phyloP scores from a whole-genome alignment of 2,329 filamentous ascomycete species.

The Pseudogymnoascus sp. region DNA sequence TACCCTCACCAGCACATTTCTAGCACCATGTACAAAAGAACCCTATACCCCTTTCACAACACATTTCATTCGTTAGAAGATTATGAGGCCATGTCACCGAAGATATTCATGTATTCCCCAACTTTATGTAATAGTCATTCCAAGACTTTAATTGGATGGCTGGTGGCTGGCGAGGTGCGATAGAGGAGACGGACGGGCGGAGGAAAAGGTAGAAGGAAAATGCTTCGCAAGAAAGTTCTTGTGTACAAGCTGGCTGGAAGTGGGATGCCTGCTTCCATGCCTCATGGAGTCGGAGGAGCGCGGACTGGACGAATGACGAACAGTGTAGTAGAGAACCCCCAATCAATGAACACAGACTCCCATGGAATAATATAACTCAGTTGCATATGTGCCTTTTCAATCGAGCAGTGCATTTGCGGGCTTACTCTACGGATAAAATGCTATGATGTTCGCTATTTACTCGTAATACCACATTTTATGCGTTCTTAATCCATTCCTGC shows the following conservation, averaged over 20 bases:
- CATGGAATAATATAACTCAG: slow-evolving; percentile 2
- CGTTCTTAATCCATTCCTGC: slow-evolving; percentile 34
- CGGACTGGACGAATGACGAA: slow-evolving; percentile 6
- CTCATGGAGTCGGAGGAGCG: slow-evolving; percentile 3
- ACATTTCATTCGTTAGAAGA: slow-evolving; percentile 11
- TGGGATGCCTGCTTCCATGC: background rate
- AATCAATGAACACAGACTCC: slow-evolving; percentile 10
- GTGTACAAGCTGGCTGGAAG: slow-evolving; percentile 4
- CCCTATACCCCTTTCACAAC: slow-evolving; percentile 10
- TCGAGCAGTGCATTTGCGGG: background rate
- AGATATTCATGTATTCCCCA: slow-evolving; percentile 14
- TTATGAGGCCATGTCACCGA: slow-evolving; percentile 12
- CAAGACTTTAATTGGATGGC: slow-evolving; percentile 11
- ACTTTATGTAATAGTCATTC: slow-evolving; percentile 13
- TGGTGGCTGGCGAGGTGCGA: slow-evolving; percentile 11
- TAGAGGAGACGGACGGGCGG: background rate
- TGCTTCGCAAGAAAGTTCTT: slow-evolving; percentile 5
- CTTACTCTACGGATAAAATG: background rate
- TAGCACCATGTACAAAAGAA: slow-evolving; percentile 9
- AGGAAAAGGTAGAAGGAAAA: slow-evolving; percentile 2
- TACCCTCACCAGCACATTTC: slow-evolving; percentile 6
- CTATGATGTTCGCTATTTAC: background rate
- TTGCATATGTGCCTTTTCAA: background rate
- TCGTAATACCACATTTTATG: background rate
- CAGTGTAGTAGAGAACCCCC: slow-evolving; percentile 7